Percentiles rank a stretch among this genome's conserved stretches.
Evolutionary conservation across 2,329 filamentous ascomycete species (phyloP).

Genomic region (Colletotrichum sp.): DNA sequence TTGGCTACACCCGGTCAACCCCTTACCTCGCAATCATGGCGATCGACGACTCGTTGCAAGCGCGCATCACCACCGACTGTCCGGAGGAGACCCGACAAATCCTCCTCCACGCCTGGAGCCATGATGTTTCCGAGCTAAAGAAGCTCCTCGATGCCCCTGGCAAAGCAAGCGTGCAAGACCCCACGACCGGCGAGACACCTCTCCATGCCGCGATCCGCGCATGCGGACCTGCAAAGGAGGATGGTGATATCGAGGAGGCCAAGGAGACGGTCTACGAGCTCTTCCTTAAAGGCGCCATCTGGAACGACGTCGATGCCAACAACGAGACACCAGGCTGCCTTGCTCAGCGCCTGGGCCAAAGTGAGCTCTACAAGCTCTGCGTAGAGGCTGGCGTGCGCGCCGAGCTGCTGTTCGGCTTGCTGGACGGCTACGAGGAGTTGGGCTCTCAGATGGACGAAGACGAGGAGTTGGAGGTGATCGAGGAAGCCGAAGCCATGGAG

Average conservation of each 20-base stretch:
- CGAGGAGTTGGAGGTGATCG: conserved; percentile 51
- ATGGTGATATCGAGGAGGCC: conserved; percentile 61
- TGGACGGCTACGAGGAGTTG: conserved; percentile 82
- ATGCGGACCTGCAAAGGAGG: conserved; percentile 53
- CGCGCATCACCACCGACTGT: conserved; percentile 59
- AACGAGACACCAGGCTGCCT: conserved; percentile 93
- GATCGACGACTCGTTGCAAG: conserved; percentile 54
- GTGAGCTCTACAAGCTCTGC: conserved; percentile 77
- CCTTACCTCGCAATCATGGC: conserved; percentile 24
- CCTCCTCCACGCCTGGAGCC: conserved; percentile 60
- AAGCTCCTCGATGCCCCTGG: conserved; percentile 69
- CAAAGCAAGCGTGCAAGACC: conserved; percentile 78
- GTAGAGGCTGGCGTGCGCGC: conserved; percentile 91
- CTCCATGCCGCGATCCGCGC: conserved; percentile 90
- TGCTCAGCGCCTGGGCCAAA: conserved; percentile 72
- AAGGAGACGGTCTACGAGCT: conserved; percentile 75
- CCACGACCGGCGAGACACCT: conserved; percentile 83
- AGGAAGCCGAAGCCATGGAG: conserved; percentile 26
- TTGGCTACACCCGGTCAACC: background rate
- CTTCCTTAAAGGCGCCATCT: conserved; percentile 89
- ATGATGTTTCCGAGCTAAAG: conserved; percentile 70
- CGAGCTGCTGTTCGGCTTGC: conserved; percentile 81
- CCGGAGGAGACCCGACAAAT: conserved; percentile 56
- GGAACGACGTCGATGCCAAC: conserved; percentile 90
- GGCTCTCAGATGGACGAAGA: conserved; percentile 52